Evolutionary conservation across 208 protist genomes (phyloP).

Genomic region (Leishmania tarentolae): DNA sequence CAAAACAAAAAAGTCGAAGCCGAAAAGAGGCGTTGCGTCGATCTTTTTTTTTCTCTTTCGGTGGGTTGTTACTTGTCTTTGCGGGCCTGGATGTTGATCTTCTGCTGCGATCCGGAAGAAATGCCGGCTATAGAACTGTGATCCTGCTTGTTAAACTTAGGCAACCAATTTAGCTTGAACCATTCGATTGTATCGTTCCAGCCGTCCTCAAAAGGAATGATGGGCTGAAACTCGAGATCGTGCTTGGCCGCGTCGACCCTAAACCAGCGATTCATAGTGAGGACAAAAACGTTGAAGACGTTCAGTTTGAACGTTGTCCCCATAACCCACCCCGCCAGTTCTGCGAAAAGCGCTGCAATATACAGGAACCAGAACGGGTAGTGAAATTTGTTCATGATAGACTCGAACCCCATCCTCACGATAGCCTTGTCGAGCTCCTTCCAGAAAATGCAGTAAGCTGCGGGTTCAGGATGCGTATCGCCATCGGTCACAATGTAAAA

Average conservation of each 20-base stretch:
- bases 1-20: background rate
- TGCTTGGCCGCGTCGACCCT: constrained; percentile 87
- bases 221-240: constrained; percentile 86
- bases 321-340: constrained; percentile 77
- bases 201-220: constrained; percentile 88
- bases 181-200: constrained; percentile 91
- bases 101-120: constrained; percentile 78
- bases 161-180: constrained; percentile 91
- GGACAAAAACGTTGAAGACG: constrained; percentile 93
- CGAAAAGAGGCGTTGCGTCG: background rate
- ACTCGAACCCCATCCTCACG: constrained; percentile 87
- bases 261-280: constrained; percentile 97
- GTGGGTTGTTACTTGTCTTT: constrained; percentile 22
- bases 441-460: constrained; percentile 93
- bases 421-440: constrained; percentile 92
- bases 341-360: constrained; percentile 73
- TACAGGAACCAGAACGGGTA: constrained; percentile 93
- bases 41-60: background rate
- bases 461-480: constrained; percentile 87
- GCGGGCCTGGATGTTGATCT: constrained; percentile 89
- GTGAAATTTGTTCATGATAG: constrained; percentile 79
- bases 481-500: constrained; percentile 97
- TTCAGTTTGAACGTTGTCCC: constrained; percentile 91
- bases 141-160: constrained; percentile 74
- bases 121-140: constrained; percentile 72